phyloP scores from a whole-genome alignment of 345 rosid genomes.

The Limnanthes douglasii region DNA sequence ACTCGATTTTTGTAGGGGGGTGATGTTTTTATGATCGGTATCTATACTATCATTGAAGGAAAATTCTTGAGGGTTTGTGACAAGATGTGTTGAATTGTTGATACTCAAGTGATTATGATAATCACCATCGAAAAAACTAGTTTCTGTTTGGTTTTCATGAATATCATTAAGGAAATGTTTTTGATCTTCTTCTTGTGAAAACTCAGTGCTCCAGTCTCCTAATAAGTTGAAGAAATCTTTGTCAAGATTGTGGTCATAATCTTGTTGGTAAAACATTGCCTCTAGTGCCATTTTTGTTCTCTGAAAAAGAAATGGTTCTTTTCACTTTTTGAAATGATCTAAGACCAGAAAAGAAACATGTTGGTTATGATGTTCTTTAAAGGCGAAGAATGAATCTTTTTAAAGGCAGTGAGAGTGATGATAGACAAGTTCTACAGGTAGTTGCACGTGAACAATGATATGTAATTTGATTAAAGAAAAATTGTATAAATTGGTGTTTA shows the following conservation, averaged over 20 bases:
- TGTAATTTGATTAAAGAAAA: no score
- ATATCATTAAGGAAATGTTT: conserved; percentile 13
- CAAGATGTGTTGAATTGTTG: conserved; percentile 2
- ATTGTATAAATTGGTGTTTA: no score
- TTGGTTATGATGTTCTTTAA: background rate
- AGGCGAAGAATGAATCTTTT: background rate
- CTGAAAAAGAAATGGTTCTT: conserved; percentile 3
- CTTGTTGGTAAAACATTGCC: conserved; percentile 42
- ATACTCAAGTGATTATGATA: conserved; percentile 7
- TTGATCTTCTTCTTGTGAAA: conserved; percentile 6
- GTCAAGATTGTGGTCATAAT: conserved; percentile 17
- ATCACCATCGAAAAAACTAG: conserved; percentile 10
- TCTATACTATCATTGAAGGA: background rate
- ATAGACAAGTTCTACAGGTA: conserved; percentile 9
- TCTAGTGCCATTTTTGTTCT: conserved; percentile 49
- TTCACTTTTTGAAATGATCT: background rate
- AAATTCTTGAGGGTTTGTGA: conserved; percentile 6
- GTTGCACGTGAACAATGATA: conserved; percentile 22
- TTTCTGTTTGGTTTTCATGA: conserved; percentile 26
- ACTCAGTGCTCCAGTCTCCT: conserved; percentile 20
- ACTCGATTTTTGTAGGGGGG: background rate
- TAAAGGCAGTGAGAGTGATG: conserved; percentile 7
- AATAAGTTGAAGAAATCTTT: conserved; percentile 33
- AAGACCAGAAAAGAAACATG: background rate
- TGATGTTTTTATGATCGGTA: background rate